Evolutionary conservation across 2,329 filamentous ascomycete genomes (phyloP), one percentile per base, ranked within the genome.

Genomic region (Kalaharituber pfeilii): DNA sequence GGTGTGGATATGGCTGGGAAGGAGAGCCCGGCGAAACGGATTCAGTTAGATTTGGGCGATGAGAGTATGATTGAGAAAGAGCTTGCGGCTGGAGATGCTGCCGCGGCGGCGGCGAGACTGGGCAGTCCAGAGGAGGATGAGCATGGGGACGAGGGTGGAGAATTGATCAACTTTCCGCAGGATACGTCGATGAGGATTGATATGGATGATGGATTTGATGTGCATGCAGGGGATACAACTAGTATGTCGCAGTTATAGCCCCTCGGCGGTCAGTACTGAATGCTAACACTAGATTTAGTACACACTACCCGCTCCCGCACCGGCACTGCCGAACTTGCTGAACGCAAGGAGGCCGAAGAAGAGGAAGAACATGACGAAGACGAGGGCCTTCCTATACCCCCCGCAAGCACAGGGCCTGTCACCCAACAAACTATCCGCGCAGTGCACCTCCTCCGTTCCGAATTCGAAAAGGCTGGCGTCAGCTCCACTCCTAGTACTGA

Each of bases 341-440:
- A 74, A 50, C 69, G 68, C 8, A 67, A 71, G 56, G 64, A 65
- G n/a, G n/a, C n/a, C n/a, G n/a, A n/a, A n/a, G n/a, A 9, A 36
- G 30, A 36, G n/a, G 30, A 36, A 9, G 30, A 36, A 9, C 30
- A 9, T n/a, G 9, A 9, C 30, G n/a, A 36, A 18, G 72, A 75
- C 28, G 11, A 11, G 8, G 42, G 25, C 27, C 28, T 50, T 18
- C 47, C 1, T 15, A 13, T 13, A 47, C 42, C 91, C 65, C 85
- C 87, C 9, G 79, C 80, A 27, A 87, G 95, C 60, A 86, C 80
- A 59, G 87, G 87, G 0, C 84, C 86, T 0, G 82, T 96, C 7
- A 94, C 88, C 0, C 70, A 94, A 18, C 88, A 86, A 57, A 98
- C 91, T 9, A 91, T 93, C 69, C 88, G 94, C 65, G 91, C 91